Evolutionary conservation across 1,284 basidiomycete species (phyloP).

Genomic region (Rhodotorula mucilaginosa): DNA sequence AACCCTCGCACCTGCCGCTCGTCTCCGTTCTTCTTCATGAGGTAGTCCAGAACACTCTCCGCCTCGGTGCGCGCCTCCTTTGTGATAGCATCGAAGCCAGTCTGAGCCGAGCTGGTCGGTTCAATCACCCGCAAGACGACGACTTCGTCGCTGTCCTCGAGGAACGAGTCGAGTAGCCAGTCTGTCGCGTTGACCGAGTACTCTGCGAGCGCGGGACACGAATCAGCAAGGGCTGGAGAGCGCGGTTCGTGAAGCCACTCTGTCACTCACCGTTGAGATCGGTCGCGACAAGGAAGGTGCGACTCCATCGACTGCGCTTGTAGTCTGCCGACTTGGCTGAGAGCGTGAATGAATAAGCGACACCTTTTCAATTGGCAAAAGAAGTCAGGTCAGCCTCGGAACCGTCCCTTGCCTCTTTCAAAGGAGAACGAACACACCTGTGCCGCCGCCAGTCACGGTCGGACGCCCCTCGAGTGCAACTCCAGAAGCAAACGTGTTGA

Average conservation of each 20-base stretch:
- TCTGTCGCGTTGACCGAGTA: conserved; percentile 79
- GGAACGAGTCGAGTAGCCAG: conserved; percentile 57
- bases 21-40: conserved; percentile 78
- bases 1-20: conserved; percentile 66
- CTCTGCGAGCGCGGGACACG: conserved; percentile 52
- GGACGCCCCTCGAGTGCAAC: conserved; percentile 22
- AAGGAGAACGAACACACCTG: conserved; percentile 48
- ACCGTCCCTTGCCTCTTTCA: background rate
- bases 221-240: background rate
- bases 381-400: background rate
- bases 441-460: conserved; percentile 57
- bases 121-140: conserved; percentile 89
- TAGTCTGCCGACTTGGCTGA: conserved; percentile 83
- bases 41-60: conserved; percentile 71
- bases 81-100: conserved; percentile 53
- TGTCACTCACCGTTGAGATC: conserved; percentile 61
- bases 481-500: conserved; percentile 67
- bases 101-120: conserved; percentile 40
- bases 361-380: conserved; percentile 3
- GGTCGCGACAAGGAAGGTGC: conserved; percentile 86
- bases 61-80: conserved; percentile 84
- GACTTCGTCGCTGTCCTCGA: conserved; percentile 80
- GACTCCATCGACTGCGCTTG: conserved; percentile 69
- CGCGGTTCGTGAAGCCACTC: background rate
- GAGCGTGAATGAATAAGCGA: conserved; percentile 49